phyloP scores from a whole-genome alignment of 2,329 filamentous ascomycete species.

The Lomentospora prolificans region DNA sequence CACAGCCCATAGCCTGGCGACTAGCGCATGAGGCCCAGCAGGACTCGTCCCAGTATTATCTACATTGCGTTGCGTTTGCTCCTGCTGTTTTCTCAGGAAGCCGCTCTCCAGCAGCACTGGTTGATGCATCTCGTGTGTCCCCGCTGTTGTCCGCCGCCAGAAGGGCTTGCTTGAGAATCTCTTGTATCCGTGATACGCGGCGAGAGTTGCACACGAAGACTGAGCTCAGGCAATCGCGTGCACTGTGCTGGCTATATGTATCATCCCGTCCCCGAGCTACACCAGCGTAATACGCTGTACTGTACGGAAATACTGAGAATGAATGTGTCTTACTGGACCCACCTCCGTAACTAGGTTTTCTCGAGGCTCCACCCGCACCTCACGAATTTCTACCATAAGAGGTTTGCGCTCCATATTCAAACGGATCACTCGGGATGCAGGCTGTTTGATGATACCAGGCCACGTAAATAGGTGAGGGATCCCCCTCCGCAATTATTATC shows the following conservation, averaged over 20 bases:
- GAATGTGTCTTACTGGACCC: constrained; percentile 1
- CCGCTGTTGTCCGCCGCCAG: too few species aligned
- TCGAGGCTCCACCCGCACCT: constrained; percentile 1
- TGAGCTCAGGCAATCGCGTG: neutral
- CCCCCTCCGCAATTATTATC: neutral
- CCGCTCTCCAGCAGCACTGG: too few species aligned
- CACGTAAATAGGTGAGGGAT: neutral
- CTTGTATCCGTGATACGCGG: too few species aligned
- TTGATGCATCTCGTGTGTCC: too few species aligned
- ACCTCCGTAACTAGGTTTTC: neutral
- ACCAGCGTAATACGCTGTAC: neutral
- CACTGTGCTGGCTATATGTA: neutral
- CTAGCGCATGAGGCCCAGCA: neutral
- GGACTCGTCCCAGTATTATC: neutral
- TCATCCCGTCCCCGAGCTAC: neutral
- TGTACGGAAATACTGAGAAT: neutral
- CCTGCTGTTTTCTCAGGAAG: too few species aligned
- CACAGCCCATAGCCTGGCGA: neutral
- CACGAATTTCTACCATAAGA: neutral
- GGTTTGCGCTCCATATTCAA: neutral
- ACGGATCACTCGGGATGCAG: neutral
- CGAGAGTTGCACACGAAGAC: neutral
- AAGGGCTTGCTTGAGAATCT: too few species aligned
- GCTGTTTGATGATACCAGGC: neutral
- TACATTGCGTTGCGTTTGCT: too few species aligned